Conservation (phyloP, 176 grass and related monocot species). For the Triticum monococcum region DNA sequence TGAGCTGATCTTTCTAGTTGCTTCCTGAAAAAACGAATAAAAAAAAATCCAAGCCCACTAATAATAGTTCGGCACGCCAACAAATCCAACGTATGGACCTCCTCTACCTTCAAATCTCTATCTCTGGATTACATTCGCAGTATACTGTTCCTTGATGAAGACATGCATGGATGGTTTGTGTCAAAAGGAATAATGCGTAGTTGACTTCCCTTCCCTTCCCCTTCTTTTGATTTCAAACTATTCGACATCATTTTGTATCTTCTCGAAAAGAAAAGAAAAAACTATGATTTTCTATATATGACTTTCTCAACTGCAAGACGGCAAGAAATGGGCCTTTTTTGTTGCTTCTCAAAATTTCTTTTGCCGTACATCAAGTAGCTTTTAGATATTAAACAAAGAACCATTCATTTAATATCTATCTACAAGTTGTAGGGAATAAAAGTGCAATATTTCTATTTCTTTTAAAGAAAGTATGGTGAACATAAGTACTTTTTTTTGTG, state of each 20-base stretch:
- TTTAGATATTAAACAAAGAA: not conserved
- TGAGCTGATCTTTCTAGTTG: not conserved
- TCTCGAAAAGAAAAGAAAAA: not conserved
- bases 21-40: not conserved
- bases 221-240: not conserved
- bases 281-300: not conserved
- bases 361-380: not conserved
- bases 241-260: not conserved
- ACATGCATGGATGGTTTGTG: not conserved
- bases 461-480: not conserved
- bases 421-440: not conserved
- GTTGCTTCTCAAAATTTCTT: not conserved
- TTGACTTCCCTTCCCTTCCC: conserved; percentile 29
- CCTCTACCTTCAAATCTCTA: not conserved
- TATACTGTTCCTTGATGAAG: not conserved
- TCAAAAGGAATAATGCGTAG: not conserved
- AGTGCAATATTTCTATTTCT: not conserved
- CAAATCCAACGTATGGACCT: not conserved
- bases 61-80: not conserved
- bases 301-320: not conserved
- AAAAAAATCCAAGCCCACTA: not conserved
- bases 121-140: not conserved
- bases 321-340: conserved; percentile 20
- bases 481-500: not conserved
- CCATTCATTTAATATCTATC: not conserved